phyloP scores from a whole-genome alignment of 805 yeast species.

The Suhomyces sp. region DNA sequence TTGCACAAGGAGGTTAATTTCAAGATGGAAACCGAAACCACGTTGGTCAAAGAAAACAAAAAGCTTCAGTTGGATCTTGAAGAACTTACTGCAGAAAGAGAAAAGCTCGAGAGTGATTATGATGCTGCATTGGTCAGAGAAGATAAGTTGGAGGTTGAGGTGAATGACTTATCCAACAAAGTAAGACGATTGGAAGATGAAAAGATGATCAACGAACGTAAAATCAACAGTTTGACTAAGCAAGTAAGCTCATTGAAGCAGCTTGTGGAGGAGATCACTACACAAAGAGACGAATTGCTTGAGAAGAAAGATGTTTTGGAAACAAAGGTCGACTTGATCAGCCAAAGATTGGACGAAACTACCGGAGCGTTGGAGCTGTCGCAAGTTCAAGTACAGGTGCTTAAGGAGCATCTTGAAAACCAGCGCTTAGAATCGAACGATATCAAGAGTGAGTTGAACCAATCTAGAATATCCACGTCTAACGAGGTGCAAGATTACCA shows the following conservation, averaged over 20 bases:
- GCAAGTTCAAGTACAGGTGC: constrained; percentile 25
- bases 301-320: constrained; percentile 33
- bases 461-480: constrained; percentile 24
- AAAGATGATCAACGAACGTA: constrained; percentile 33
- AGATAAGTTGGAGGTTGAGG: constrained; percentile 32
- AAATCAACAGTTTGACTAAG: constrained; percentile 30
- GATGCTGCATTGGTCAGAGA: constrained; percentile 42
- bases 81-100: constrained; percentile 29
- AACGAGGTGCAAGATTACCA: constrained; percentile 35
- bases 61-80: constrained; percentile 59
- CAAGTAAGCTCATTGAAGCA: constrained; percentile 58
- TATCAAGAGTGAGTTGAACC: constrained; percentile 32
- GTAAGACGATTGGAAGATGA: constrained; percentile 33
- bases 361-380: constrained; percentile 21
- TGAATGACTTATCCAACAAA: constrained; percentile 25
- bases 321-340: constrained; percentile 25
- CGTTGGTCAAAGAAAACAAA: constrained; percentile 60
- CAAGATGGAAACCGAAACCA: constrained; percentile 63
- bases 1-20: constrained; percentile 52
- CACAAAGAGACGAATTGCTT: constrained; percentile 60
- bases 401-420: constrained; percentile 33
- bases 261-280: constrained; percentile 56
- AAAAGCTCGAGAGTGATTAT: constrained; percentile 26
- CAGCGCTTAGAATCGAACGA: constrained; percentile 33
- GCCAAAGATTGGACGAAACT: constrained; percentile 25